Conservation (phyloP, 164 flowering plant genomes). For the Piper betle region DNA sequence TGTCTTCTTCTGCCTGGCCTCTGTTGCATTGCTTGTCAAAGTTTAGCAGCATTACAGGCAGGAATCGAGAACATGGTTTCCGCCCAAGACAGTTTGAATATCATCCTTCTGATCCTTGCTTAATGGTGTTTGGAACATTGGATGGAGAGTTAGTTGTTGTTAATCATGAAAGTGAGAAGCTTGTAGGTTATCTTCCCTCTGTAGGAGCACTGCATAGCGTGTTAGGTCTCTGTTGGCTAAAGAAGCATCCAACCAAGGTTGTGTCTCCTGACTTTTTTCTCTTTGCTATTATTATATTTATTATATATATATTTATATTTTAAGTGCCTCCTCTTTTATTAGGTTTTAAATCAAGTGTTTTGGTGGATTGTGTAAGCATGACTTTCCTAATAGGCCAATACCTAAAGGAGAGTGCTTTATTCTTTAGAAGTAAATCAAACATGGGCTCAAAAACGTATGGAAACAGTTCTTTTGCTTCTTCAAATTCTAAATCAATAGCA, state of each 20-base stretch:
- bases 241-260: slow-evolving; percentile 64
- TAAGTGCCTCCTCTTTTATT: too few relatives aligned
- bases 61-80: slow-evolving; percentile 31
- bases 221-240: slow-evolving; percentile 88
- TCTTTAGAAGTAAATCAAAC: too few relatives aligned
- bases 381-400: too few relatives aligned
- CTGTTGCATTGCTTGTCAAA: slow-evolving; percentile 36
- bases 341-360: too few relatives aligned
- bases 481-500: too few relatives aligned
- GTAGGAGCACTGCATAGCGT: slow-evolving; percentile 42
- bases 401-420: too few relatives aligned
- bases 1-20: slow-evolving; percentile 67
- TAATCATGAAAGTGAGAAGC: slow-evolving; percentile 63
- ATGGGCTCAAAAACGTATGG: too few relatives aligned
- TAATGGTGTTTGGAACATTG: slow-evolving; percentile 83
- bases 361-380: too few relatives aligned
- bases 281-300: too few relatives aligned
- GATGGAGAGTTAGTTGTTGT: slow-evolving; percentile 75
- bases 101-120: slow-evolving; percentile 55
- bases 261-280: not conserved
- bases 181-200: slow-evolving; percentile 45
- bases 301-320: too few relatives aligned
- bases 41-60: slow-evolving; percentile 11
- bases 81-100: slow-evolving; percentile 93
- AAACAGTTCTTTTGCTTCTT: too few relatives aligned